A percentile compares a stretch with the other conserved stretches of the same genome.
These are phyloP conservation scores for Dactylis glomerata DNA, from an alignment of 176 grass and related monocot species.

Conservation along the genomic window DNA sequence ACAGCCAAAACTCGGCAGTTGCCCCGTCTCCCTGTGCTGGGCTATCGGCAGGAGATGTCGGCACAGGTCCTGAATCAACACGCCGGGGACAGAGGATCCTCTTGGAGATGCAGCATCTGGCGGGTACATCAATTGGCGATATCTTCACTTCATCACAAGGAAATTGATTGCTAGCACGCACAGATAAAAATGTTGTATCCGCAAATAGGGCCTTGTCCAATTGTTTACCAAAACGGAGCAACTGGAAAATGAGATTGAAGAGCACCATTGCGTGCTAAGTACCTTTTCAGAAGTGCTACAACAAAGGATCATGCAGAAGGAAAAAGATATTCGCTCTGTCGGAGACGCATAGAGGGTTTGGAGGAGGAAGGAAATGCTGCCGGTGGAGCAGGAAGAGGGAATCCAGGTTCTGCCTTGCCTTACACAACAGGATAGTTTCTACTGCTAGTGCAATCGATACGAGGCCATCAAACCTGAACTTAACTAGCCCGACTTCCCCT, in stretches of 20 bases:
- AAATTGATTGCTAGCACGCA: no score
- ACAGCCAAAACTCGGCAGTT: accelerated
- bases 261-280: background rate
- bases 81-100: background rate
- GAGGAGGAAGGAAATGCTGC: background rate
- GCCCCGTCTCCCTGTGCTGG: no score
- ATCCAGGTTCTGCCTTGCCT: no score
- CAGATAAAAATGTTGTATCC: no score
- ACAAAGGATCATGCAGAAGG: background rate
- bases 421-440: background rate
- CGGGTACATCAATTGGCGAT: no score
- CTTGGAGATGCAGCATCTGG: no score
- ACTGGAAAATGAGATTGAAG: background rate
- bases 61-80: background rate
- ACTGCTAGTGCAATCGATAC: background rate
- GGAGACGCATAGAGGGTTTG: background rate
- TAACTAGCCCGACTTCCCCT: background rate
- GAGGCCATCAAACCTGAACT: background rate
- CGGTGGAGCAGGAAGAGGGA: background rate
- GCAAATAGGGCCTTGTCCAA: no score
- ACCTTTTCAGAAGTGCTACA: background rate
- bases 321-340: background rate
- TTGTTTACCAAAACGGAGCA: background rate
- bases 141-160: background rate
- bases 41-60: background rate